Percentiles rank a stretch among this genome's conserved stretches.
Conservation (phyloP, 108 stramenopile species). For the Hondaea fermentalgiana region DNA sequence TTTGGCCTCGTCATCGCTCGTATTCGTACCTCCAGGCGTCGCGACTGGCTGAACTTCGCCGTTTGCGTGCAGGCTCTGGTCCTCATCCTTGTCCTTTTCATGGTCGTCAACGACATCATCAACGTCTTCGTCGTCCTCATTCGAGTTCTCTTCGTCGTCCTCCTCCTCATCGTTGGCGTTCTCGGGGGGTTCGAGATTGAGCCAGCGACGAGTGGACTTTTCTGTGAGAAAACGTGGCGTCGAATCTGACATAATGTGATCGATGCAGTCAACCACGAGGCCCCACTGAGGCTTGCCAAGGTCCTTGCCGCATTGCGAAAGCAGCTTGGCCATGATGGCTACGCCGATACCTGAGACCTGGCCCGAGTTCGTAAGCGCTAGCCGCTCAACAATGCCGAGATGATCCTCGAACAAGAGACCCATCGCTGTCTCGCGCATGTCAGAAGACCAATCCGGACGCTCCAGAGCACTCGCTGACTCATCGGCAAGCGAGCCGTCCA, state of each 20-base stretch:
- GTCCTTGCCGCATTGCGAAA: not conserved
- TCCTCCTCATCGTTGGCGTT: not conserved
- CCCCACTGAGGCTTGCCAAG: not conserved
- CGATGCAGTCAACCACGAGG: not conserved
- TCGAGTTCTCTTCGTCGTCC: not conserved
- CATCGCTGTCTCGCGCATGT: not conserved
- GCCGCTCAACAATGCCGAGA: not conserved
- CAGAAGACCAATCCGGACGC: not conserved
- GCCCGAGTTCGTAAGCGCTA: slow-evolving; percentile 6
- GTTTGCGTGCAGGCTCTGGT: not conserved
- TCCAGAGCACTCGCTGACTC: not conserved
- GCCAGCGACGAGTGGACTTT: not conserved
- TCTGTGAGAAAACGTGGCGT: not conserved
- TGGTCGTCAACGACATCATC: not conserved
- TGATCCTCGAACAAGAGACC: not conserved
- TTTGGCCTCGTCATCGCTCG: not conserved
- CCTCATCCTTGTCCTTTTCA: not conserved
- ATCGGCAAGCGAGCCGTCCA: not conserved
- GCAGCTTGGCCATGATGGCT: not conserved
- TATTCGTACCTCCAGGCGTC: too few species aligned
- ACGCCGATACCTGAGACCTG: slow-evolving; percentile 23
- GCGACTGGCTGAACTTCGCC: too few species aligned
- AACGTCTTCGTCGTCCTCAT: not conserved
- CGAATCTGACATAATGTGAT: not conserved
- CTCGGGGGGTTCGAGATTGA: not conserved